Evolutionary conservation across 1,284 basidiomycete genomes (phyloP).

Genomic region (Xerocomus minutiporus): DNA sequence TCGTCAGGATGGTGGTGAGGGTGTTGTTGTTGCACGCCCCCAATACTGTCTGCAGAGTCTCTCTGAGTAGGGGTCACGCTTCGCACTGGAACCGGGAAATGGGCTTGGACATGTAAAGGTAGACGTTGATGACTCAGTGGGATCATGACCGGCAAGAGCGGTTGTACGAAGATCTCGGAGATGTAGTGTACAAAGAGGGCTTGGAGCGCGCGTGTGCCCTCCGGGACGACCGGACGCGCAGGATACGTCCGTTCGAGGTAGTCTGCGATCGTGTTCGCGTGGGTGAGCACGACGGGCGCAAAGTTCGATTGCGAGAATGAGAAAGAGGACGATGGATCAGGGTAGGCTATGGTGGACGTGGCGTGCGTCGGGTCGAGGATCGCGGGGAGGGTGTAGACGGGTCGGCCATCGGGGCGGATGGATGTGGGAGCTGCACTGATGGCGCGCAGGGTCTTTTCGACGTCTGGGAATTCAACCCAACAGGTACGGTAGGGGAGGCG

Average conservation of each 20-base stretch:
- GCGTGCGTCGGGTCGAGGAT: conserved; percentile 42
- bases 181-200: conserved; percentile 66
- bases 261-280: conserved; percentile 59
- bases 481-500: conserved; percentile 60
- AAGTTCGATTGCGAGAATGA: conserved; percentile 25
- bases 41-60: neutral
- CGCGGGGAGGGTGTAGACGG: conserved; percentile 63
- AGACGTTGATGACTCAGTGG: conserved; percentile 61
- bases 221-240: conserved; percentile 62
- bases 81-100: conserved; percentile 36
- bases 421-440: conserved; percentile 58
- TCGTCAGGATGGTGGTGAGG: neutral
- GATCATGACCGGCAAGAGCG: conserved; percentile 64
- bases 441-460: conserved; percentile 54
- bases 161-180: conserved; percentile 60
- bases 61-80: neutral
- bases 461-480: conserved; percentile 66
- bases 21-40: neutral
- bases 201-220: conserved; percentile 62
- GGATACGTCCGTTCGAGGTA: conserved; percentile 67
- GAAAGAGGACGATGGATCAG: neutral
- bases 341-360: conserved; percentile 1
- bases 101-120: conserved; percentile 49
- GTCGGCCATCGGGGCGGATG: conserved; percentile 49
- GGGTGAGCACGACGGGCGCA: conserved; percentile 47